Conservation (phyloP, 225 moss, liverwort and hornwort genomes). For the Bryum argenteum region DNA sequence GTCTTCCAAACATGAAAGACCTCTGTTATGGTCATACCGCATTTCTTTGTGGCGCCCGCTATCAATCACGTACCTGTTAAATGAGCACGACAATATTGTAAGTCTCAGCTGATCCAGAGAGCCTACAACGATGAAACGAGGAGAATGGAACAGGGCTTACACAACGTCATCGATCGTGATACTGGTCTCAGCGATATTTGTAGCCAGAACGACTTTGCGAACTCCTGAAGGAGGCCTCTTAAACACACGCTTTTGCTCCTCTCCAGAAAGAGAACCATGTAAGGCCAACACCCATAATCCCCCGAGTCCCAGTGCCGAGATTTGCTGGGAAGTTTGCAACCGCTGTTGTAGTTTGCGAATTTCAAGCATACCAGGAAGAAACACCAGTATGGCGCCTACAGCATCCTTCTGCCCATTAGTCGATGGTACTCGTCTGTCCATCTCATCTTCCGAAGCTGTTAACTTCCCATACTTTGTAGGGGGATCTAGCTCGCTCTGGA, state of each 20-base stretch:
- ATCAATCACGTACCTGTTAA: conserved; percentile 81
- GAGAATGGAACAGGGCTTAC: conserved; percentile 46
- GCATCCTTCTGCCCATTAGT: conserved; percentile 29
- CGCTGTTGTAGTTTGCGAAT: conserved; percentile 67
- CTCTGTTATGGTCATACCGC: conserved; percentile 77
- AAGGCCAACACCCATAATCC: conserved; percentile 66
- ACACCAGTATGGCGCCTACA: conserved; percentile 71
- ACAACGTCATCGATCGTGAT: conserved; percentile 85
- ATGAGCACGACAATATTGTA: too few relatives aligned
- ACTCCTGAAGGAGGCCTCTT: conserved; percentile 57
- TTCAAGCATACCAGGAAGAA: conserved; percentile 74
- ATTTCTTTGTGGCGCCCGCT: conserved; percentile 82
- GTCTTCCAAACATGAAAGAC: conserved; percentile 80
- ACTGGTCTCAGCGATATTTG: conserved; percentile 86
- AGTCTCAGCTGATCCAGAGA: neutral
- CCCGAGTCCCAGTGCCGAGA: conserved; percentile 51
- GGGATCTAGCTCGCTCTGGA: conserved; percentile 49
- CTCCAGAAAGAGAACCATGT: conserved; percentile 72
- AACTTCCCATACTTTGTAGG: conserved; percentile 36
- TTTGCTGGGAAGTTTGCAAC: conserved; percentile 57
- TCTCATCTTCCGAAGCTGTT: conserved; percentile 25
- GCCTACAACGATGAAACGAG: neutral
- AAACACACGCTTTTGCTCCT: conserved; percentile 77
- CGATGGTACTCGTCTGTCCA: conserved; percentile 34
- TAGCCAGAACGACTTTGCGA: conserved; percentile 78